phyloP scores from a whole-genome alignment of 2,329 filamentous ascomycete species.

The Paecilomyces sp. region DNA sequence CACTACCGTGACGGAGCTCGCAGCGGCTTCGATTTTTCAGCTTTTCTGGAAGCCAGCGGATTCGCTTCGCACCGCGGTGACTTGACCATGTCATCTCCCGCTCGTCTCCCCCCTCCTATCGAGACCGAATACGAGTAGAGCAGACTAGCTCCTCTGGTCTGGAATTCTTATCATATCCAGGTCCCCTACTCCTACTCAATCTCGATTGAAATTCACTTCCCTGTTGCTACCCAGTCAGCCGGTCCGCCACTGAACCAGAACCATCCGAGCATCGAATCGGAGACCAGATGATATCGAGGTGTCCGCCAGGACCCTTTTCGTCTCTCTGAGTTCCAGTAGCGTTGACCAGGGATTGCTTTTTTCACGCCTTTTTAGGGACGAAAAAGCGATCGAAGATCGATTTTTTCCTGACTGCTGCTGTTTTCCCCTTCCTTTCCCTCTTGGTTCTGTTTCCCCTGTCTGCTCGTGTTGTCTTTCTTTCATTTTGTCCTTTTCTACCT shows the following conservation, averaged over 20 bases:
- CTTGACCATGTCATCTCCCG: conserved; percentile 12
- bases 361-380: neutral
- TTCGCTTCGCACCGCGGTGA: conserved; percentile 1
- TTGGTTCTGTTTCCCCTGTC: neutral
- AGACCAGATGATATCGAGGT: neutral
- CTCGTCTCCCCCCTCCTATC: conserved; percentile 7
- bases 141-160: neutral
- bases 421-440: neutral
- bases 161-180: neutral
- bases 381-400: neutral
- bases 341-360: neutral
- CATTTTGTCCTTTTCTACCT: neutral
- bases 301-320: neutral
- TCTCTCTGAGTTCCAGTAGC: neutral
- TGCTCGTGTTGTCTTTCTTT: neutral
- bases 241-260: neutral
- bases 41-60: neutral
- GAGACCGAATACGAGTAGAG: neutral
- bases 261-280: neutral
- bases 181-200: neutral
- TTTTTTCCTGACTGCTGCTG: neutral
- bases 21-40: neutral
- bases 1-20: neutral
- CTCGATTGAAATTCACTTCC: neutral
- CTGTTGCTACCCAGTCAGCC: neutral